Evolutionary conservation across 768 basidiomycete genomes (phyloP).

Genomic region (Pleurotus eryngii): DNA sequence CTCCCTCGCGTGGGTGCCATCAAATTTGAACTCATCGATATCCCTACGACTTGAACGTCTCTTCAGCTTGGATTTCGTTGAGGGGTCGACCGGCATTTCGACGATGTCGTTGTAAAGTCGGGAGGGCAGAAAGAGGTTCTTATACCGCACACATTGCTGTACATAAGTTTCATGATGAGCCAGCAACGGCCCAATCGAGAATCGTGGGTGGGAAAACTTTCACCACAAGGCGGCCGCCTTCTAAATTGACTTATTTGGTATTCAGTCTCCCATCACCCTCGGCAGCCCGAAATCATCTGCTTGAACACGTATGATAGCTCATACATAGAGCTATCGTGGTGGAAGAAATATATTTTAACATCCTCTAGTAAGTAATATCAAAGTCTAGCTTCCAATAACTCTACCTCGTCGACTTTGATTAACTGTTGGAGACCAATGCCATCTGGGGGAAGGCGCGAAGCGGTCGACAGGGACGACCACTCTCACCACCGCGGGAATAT

Average conservation of each 20-base stretch:
- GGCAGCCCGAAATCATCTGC: background rate
- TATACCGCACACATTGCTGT: slow-evolving; percentile 8
- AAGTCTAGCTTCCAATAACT: too few relatives aligned
- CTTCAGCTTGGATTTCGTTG: slow-evolving; percentile 45
- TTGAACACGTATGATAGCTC: too few relatives aligned
- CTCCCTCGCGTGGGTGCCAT: slow-evolving; percentile 56
- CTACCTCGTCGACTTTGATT: too few relatives aligned
- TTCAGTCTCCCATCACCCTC: background rate
- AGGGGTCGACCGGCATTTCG: slow-evolving; percentile 53
- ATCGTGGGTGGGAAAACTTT: slow-evolving; percentile 5
- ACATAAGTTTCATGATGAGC: slow-evolving; percentile 8
- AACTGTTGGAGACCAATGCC: too few relatives aligned
- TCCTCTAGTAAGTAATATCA: too few relatives aligned
- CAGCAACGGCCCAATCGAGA: slow-evolving; percentile 5
- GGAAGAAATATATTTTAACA: too few relatives aligned
- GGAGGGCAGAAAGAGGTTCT: background rate
- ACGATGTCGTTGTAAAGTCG: background rate
- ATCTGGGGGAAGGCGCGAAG: too few relatives aligned
- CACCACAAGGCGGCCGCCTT: slow-evolving; percentile 3
- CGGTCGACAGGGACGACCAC: too few relatives aligned
- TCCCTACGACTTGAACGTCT: slow-evolving; percentile 49
- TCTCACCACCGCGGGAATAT: background rate
- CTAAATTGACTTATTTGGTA: background rate
- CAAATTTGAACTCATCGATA: slow-evolving; percentile 46
- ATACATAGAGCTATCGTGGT: too few relatives aligned